Evolutionary conservation across 1,139 yeast species (phyloP).

Genomic region (Yamadazyma dushanensis): DNA sequence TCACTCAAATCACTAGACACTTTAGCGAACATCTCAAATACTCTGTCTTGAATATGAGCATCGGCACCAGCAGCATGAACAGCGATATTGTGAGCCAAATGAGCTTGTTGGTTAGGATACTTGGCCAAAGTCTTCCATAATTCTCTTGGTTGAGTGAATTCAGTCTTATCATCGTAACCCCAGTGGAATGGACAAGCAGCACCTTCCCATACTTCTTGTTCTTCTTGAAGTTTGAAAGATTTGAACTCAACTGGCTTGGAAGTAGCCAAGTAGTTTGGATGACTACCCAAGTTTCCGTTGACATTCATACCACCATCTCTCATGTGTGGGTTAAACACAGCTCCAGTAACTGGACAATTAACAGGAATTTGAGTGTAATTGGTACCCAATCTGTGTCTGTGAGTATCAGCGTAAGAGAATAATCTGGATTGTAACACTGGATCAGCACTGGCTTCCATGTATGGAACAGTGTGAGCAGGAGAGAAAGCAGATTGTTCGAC

Average conservation of each 20-base stretch:
- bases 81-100: slow-evolving; percentile 82
- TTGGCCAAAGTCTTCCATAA: slow-evolving; percentile 75
- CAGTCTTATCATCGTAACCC: slow-evolving; percentile 63
- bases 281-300: slow-evolving; percentile 80
- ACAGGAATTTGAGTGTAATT: slow-evolving; percentile 76
- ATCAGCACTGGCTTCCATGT: slow-evolving; percentile 82
- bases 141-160: slow-evolving; percentile 65
- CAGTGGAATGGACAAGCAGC: slow-evolving; percentile 89
- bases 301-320: slow-evolving; percentile 89
- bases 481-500: slow-evolving; percentile 82
- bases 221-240: slow-evolving; percentile 44
- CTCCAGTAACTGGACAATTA: slow-evolving; percentile 58
- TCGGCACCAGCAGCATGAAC: slow-evolving; percentile 71
- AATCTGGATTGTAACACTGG: slow-evolving; percentile 85
- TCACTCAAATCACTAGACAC: slow-evolving; percentile 65
- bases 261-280: slow-evolving; percentile 76
- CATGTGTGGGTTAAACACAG: slow-evolving; percentile 58
- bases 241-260: slow-evolving; percentile 56
- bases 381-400: slow-evolving; percentile 60
- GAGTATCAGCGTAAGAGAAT: slow-evolving; percentile 86
- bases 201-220: slow-evolving; percentile 87
- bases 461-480: slow-evolving; percentile 83
- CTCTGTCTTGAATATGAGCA: slow-evolving; percentile 76
- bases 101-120: slow-evolving; percentile 76
- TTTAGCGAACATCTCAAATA: slow-evolving; percentile 72